Conservation (phyloP, 164 flowering plant genomes). For the Kalanchoe fedtschenkoi region DNA sequence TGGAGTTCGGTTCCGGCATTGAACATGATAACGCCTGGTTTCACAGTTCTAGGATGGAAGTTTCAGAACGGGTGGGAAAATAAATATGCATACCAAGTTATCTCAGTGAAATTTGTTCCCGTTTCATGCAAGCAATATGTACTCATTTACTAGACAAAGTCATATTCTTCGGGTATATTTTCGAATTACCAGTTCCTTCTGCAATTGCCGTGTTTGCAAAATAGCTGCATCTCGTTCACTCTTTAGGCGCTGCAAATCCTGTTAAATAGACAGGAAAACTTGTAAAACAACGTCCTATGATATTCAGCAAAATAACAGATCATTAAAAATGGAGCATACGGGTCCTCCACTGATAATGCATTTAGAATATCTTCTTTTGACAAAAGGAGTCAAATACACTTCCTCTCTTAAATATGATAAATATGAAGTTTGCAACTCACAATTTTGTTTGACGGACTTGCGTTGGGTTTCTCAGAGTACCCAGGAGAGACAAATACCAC, state of each 20-base stretch:
- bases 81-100: too few relatives aligned
- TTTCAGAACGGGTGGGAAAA: too few relatives aligned
- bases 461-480: neutral
- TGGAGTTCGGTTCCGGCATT: too few relatives aligned
- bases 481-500: conserved; percentile 28
- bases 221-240: conserved; percentile 70
- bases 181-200: conserved; percentile 64
- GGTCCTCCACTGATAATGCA: neutral
- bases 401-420: too few relatives aligned
- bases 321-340: too few relatives aligned
- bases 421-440: neutral
- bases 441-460: neutral
- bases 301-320: neutral
- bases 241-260: conserved; percentile 40
- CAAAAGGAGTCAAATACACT: too few relatives aligned
- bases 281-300: neutral
- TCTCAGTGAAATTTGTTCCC: too few relatives aligned
- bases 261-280: conserved; percentile 4
- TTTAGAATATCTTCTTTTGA: neutral
- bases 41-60: too few relatives aligned
- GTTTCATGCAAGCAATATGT: too few relatives aligned
- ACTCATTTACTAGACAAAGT: neutral
- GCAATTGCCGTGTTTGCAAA: conserved; percentile 49
- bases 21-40: too few relatives aligned
- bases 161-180: neutral